Evolutionary conservation across 2,329 filamentous ascomycete genomes (phyloP), one percentile per base, ranked within the genome.

Genomic region (Davidsoniella eucalypti): DNA sequence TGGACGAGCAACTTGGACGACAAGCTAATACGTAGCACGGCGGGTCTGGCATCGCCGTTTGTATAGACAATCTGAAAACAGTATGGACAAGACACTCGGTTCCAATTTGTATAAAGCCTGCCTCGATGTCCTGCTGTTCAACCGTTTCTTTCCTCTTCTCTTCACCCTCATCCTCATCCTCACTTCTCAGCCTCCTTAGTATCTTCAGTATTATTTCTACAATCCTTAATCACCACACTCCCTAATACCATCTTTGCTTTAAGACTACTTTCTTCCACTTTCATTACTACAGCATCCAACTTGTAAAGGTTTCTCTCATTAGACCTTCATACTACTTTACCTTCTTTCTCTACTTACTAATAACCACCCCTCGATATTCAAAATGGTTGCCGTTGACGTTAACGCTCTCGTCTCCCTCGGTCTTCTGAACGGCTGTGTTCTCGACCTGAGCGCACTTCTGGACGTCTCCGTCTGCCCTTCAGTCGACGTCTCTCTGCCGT

Each of bases 161-260:
- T 26, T 50, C 52, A 53, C 52, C 52, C 47, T 50, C 52, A 44
- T 39, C 51, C 37, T 47, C 51, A 52, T 43, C 40, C 39, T 42
- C 25, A 29, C 36, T 29, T 48, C 52, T 51, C 46, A 46, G 37
- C 40, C 37, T 44, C 38, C 41, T 29, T 39, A 36, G 17, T 14
- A 23, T 45, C 8, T 45, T 21, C 21, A 16, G 16, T 17, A 25
- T 45, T 7, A 23, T 21, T 51, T 23, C 23, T 39, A 25, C 23
- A 26, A 9, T 45, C 41, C 18, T 37, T 49, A 38, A 37, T 26
- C 5, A 23, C 18, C 21, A 12, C 25, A 18, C 16, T 29, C 18
- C 39, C 25, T 45, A 37, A 26, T 45, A 39, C 17, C 26, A 25
- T 9, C 25, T 41, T 21, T 39, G 25, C 38, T 38, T 47, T n/a